Base-by-base conservation (phyloP, 495 filamentous ascomycete genomes). In the Hamigera avellanea region DNA sequence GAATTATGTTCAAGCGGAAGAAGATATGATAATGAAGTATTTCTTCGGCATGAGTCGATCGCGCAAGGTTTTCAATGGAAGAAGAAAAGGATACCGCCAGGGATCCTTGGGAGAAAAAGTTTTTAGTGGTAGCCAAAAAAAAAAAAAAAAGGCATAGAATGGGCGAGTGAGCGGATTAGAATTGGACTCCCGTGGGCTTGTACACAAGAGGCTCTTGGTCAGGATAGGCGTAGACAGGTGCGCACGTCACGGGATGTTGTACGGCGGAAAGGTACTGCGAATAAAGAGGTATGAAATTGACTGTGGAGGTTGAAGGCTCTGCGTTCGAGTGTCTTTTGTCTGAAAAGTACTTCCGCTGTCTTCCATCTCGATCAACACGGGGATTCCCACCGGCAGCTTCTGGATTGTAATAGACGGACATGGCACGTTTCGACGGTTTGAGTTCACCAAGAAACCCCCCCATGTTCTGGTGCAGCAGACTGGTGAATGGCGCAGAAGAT, bases 381-480 rank as follows among this genome's bases (percentile, higher is more conserved):
- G 41, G 17, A 18, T 47, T 36, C 7, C 46, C 46, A 3, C 45
- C 41, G 6, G 45, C 36, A 34, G 44, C 45, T 26, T 56, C 58
- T 25, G 48, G 41, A 16, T 40, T 37, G 37, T 63, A 56, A 2
- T 55, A 46, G 8, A 55, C 43, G 16, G 57, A 51, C 45, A 58
- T 51, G 29, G 48, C 44, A 8, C 54, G 56, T 30, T 52, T 56
- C 55, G 54, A 67, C 10, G 46, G 42, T 45, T 57, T 63, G 0
- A 46, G 9, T 23, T 54, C 53, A 8, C 40, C 43, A 8, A 53
- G 42, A 7, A 36, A 51, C 2, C 42, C 45, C 26, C 47, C 40
- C 23, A 46, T 30, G 15, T 52, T 52, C 2, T 52, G 49, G 2
- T 36, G 36, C 10, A 33, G n/a, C 17, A 57, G 43, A 2, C 33